Evolutionary conservation across 2,329 filamentous ascomycete species (phyloP), one percentile per base, ranked within the genome.

Genomic region (Sarocladiaceae sp.): DNA sequence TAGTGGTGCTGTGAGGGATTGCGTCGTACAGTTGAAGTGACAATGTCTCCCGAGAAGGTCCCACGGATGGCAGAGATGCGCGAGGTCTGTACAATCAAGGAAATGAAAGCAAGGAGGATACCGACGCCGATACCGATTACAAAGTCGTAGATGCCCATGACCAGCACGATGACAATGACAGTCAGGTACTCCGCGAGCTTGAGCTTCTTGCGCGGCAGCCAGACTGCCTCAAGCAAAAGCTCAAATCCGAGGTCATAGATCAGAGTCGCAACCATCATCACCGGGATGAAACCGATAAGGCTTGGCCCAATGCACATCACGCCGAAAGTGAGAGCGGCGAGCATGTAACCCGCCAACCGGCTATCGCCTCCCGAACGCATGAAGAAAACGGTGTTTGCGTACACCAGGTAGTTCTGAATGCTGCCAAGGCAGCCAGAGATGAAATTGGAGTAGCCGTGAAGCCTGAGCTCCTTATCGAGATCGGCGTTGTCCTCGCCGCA

Each of bases 71-170:
- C 91, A 1, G 92, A 91, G 28, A 95, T 87, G 51, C 88, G 83
- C 2, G 94, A 96, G 10, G 91, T 93, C 66, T 97, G 92, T 23
- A 97, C 85, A 25, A 96, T 90, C 56, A 96, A 87, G 42, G 90
- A 93, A 22, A 95, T 80, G 64, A 96, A 97, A 0, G 94, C 94
- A 40, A 99, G 76, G 2, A 96, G 78, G 52, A 99, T 96, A 4
- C 94, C 94, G 26, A 96, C 82, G 11, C 94, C 84, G 40, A 99
- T 97, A 18, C 94, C 94, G 25, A 91, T 83, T 3, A 99, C 94
- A 64, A 99, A 99, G 68, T 99, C 94, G 71, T 96, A 93, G 10
- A 91, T 84, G 2, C 94, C 94, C 94, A 99, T 99, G 35, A 96
- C 90, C 18, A 97, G 73, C 1, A 97, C 91, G 58, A 97, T 97